A percentile compares a stretch with the other conserved stretches of the same genome.
These are phyloP conservation scores for Grigorovia transvaalensis DNA, from an alignment of 805 yeast genomes.

Conservation along the genomic window DNA sequence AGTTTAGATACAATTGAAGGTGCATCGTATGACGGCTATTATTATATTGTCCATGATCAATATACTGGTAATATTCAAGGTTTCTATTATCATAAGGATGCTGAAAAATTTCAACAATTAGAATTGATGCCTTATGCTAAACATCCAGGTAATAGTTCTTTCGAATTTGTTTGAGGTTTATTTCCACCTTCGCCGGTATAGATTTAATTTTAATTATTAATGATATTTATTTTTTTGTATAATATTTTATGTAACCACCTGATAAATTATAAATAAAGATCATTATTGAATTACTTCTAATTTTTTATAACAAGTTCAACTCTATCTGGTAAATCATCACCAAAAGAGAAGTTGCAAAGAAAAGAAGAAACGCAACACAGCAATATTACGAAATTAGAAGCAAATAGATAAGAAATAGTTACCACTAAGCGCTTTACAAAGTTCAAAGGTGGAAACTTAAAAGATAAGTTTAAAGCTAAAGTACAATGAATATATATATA, in stretches of 20 bases:
- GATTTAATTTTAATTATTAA: neutral
- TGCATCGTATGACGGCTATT: constrained; percentile 89
- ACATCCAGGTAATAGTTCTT: constrained; percentile 7
- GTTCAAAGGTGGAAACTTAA: too few species aligned
- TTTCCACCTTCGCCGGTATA: too few species aligned
- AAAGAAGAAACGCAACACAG: too few species aligned
- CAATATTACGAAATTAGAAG: too few species aligned
- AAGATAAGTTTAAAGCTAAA: neutral
- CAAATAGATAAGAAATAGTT: neutral
- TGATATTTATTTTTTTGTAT: neutral
- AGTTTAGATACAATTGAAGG: constrained; percentile 37
- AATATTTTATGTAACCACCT: neutral
- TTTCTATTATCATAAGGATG: constrained; percentile 67
- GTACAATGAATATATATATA: neutral
- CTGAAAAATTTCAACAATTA: constrained; percentile 68
- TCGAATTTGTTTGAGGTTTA: constrained; percentile 15
- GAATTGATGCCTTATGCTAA: constrained; percentile 34
- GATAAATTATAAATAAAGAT: too few species aligned
- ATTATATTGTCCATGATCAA: constrained; percentile 77
- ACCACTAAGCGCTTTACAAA: neutral
- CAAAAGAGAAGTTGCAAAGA: too few species aligned
- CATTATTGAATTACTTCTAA: too few species aligned
- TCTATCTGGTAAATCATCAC: too few species aligned
- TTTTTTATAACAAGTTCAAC: too few species aligned
- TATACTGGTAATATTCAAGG: constrained; percentile 67